Evolutionary conservation across 2,329 filamentous ascomycete species (phyloP).

Genomic region (Venturia aucupariae): DNA sequence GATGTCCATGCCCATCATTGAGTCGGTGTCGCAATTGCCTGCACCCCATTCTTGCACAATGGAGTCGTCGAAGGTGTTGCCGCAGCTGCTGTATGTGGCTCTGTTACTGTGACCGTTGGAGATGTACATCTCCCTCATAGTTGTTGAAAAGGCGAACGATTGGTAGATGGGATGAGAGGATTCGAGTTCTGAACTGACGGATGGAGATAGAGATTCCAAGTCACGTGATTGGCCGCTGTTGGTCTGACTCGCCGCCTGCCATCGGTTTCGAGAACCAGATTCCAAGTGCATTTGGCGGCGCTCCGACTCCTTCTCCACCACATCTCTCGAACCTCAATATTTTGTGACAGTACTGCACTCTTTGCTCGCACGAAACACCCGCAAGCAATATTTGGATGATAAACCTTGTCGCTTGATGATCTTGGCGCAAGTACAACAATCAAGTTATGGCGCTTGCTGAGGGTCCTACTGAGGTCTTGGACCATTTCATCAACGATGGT

Average conservation of each 20-base stretch:
- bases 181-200: not conserved
- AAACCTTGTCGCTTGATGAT: not conserved
- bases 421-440: not conserved
- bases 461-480: slow-evolving; percentile 61
- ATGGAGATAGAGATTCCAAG: not conserved
- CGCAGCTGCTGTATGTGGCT: slow-evolving; percentile 6
- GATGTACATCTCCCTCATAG: not conserved
- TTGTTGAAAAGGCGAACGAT: not conserved
- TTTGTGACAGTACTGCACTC: not conserved
- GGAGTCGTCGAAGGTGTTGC: slow-evolving; percentile 15
- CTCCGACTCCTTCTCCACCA: not conserved
- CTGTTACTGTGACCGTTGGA: not conserved
- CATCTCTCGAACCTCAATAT: not conserved
- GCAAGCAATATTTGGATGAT: not conserved
- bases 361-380: not conserved
- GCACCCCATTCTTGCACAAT: slow-evolving; percentile 22
- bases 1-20: slow-evolving; percentile 8
- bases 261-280: not conserved
- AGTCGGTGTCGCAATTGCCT: not conserved
- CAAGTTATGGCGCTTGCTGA: slow-evolving; percentile 41
- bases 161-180: not conserved
- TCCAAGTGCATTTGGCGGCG: not conserved
- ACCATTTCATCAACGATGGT: slow-evolving; percentile 67
- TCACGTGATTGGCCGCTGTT: not conserved
- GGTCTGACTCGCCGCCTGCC: not conserved